Conservation (phyloP, 306 rosid genomes). For the Hylodesmum podocarpum region DNA sequence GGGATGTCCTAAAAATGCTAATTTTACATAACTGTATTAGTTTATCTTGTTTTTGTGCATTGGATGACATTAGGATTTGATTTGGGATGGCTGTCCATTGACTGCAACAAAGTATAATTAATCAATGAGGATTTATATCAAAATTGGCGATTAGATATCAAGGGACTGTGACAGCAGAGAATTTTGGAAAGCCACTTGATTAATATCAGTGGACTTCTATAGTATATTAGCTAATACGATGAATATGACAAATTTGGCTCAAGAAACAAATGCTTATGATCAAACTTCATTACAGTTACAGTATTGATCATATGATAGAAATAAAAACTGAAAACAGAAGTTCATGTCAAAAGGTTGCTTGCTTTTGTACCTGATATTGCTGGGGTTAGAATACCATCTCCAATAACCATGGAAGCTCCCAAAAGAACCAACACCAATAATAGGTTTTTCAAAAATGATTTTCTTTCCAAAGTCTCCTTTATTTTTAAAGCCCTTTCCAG, state of each 20-base stretch:
- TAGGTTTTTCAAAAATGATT: slow-evolving; percentile 52
- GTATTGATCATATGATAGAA: slow-evolving; percentile 10
- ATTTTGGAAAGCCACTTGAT: neutral
- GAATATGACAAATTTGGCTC: neutral
- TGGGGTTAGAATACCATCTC: slow-evolving; percentile 96
- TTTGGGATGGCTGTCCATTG: neutral
- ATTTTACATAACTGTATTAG: neutral
- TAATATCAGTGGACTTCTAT: neutral
- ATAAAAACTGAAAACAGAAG: neutral
- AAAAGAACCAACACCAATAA: slow-evolving; percentile 80
- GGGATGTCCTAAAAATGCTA: neutral
- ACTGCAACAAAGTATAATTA: neutral
- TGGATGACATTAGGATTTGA: slow-evolving; percentile 2
- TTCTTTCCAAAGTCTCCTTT: slow-evolving; percentile 77
- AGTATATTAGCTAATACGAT: neutral
- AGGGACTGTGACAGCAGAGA: neutral
- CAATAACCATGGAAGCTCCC: slow-evolving; percentile 97
- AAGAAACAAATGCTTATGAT: neutral
- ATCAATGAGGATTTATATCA: neutral
- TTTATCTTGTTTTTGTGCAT: neutral
- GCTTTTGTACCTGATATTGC: slow-evolving; percentile 82
- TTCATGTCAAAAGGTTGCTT: neutral
- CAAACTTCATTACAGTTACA: neutral
- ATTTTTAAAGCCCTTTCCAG: slow-evolving; percentile 82
- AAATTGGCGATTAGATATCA: neutral